Evolutionary conservation across 768 basidiomycete species (phyloP), one percentile per base, ranked within the genome.

Genomic region (Boletus rubescentipes): DNA sequence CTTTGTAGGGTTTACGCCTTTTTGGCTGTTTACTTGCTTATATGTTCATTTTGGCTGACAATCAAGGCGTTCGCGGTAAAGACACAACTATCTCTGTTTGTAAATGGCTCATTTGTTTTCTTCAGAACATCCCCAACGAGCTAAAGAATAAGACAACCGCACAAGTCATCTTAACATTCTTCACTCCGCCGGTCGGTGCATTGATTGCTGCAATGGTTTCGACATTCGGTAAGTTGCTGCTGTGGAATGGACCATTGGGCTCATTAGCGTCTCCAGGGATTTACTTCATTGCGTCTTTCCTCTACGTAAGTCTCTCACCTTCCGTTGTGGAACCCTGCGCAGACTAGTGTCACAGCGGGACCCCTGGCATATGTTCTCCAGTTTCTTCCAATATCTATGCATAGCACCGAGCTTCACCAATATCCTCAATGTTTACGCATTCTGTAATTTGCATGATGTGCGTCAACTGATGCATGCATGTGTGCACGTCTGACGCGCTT

Each of bases 281-380:
- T 54, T 95, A 94, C 76, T 78, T 93, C 60, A 65, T 86, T 21
- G 82, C 92, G 4, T 95, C 91, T 0, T 80, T 93, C 72, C 83
- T 93, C 64, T 95, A 91, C 62, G 90, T 92, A 58, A 75, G 90
- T 77, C 29, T 1, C 14, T 41, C 9, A 16, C 4, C 26, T 45
- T 14, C n/a, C 35, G 26, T 5, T 40, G 29, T 30, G 37, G 5
- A 52, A 30, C 26, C 21, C 55, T 49, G 14, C 20, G 15, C 43
- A 53, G 48, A 66, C 23, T 32, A 49, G 23, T 20, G n/a, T 45
- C 55, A 30, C 56, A 93, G 89, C 86, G 91, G 57, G 95, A 98
- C 72, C 95, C 95, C 5, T 98, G 95, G 95, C 95, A 98, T 72
- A 89, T 98, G 86, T 86, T 95, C 72, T 91, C 91, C 23, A 93